These are phyloP conservation scores for Russula sp. DNA, from an alignment of 768 basidiomycete species.

Conservation along the genomic window DNA sequence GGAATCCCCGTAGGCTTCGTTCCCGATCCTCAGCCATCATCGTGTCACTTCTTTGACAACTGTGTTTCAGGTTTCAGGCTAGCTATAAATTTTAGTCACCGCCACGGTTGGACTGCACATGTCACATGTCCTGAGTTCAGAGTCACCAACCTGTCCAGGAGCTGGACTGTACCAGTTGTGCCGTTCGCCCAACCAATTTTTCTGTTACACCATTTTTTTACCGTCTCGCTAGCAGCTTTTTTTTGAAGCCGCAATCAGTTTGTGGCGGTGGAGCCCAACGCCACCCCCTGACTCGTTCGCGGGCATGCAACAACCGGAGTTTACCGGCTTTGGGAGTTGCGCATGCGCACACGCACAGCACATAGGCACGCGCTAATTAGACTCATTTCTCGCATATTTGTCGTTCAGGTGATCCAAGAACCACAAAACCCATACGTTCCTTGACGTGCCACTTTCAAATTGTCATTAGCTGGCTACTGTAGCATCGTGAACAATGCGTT, in stretches of 20 bases:
- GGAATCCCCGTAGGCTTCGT: background rate
- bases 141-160: background rate
- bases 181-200: no score
- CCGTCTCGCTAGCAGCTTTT: no score
- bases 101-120: background rate
- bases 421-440: background rate
- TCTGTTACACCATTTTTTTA: background rate
- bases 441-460: background rate
- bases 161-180: background rate
- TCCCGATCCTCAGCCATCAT: background rate
- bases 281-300: background rate
- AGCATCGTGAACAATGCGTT: background rate
- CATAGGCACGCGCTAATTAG: background rate
- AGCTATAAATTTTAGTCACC: background rate
- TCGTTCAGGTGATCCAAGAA: background rate
- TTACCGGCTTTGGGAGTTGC: background rate
- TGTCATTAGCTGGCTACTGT: background rate
- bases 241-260: no score
- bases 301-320: background rate
- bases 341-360: no score
- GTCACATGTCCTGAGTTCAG: background rate
- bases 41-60: background rate
- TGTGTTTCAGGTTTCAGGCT: conserved; percentile 7
- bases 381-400: background rate
- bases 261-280: no score